A percentile compares a stretch with the other conserved stretches of the same genome.
Conservation (phyloP, 2,329 filamentous ascomycete species). For the Blumeriella jaapii region DNA sequence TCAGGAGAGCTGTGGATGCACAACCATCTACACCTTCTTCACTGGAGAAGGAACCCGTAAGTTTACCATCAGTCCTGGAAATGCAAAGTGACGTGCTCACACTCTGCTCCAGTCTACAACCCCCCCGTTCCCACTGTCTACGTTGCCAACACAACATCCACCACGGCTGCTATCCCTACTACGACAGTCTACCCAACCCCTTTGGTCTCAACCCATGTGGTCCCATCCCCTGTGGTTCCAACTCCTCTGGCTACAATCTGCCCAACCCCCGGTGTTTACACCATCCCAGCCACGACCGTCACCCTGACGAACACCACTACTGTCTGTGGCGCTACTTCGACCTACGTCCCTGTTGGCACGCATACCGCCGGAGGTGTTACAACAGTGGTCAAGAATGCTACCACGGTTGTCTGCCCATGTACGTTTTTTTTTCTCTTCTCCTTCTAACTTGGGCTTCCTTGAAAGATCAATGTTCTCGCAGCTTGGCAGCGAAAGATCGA, state of each 20-base stretch:
- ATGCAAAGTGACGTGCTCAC: conserved; percentile 3
- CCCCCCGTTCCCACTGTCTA: conserved; percentile 20
- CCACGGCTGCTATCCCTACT: conserved; percentile 1
- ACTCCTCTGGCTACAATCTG: conserved; percentile 39
- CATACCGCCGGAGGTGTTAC: conserved; percentile 64
- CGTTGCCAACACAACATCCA: conserved; percentile 6
- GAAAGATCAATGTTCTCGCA: too few relatives aligned
- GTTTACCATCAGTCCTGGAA: conserved; percentile 21
- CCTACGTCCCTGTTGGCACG: conserved; percentile 48
- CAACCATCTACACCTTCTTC: conserved; percentile 61
- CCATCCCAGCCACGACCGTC: conserved; percentile 61
- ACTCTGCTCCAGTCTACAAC: conserved; percentile 16
- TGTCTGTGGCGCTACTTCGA: conserved; percentile 51
- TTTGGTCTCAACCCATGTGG: conserved; percentile 26
- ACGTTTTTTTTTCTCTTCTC: too few relatives aligned
- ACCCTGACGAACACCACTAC: conserved; percentile 56
- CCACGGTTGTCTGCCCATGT: conserved; percentile 60
- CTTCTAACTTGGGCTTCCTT: too few relatives aligned
- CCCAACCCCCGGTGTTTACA: conserved; percentile 61
- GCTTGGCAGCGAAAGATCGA: too few relatives aligned
- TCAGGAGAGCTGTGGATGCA: conserved; percentile 49
- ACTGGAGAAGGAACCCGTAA: conserved; percentile 56
- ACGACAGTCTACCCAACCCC: conserved; percentile 19
- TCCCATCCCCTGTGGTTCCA: conserved; percentile 29
- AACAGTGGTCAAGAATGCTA: conserved; percentile 53